These are phyloP conservation scores for Exophiala spinifera DNA, from an alignment of 2,329 filamentous ascomycete genomes.

Conservation along the genomic window DNA sequence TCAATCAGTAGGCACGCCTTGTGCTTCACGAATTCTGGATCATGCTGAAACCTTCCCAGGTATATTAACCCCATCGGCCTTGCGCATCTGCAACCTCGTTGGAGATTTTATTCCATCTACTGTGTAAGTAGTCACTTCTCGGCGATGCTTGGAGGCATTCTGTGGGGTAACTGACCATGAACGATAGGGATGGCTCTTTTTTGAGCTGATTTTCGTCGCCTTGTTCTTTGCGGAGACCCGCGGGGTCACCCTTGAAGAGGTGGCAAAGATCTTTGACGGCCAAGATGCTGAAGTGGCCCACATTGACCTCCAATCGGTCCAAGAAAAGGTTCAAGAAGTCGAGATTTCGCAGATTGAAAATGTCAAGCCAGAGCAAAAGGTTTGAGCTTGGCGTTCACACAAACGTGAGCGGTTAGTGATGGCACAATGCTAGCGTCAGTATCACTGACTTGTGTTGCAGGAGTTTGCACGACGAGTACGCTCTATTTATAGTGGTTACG, in stretches of 20 bases:
- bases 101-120: conserved; percentile 53
- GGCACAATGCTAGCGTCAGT: no score
- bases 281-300: conserved; percentile 19
- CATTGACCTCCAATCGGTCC: conserved; percentile 47
- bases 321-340: neutral
- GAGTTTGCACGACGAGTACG: no score
- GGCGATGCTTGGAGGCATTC: neutral
- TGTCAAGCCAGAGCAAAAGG: neutral
- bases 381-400: neutral
- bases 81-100: conserved; percentile 45
- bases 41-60: conserved; percentile 34
- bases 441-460: no score
- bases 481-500: no score
- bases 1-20: conserved; percentile 34
- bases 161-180: neutral
- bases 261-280: conserved; percentile 64
- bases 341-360: neutral
- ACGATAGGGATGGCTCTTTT: conserved; percentile 26
- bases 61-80: conserved; percentile 49
- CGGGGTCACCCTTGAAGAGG: conserved; percentile 61
- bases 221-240: conserved; percentile 59
- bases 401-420: no score
- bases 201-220: conserved; percentile 39
- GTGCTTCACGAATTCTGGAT: neutral
- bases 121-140: conserved; percentile 19